A percentile compares a stretch with the other conserved stretches of the same genome.
Evolutionary conservation across 1,139 yeast genomes (phyloP).

Genomic region (Lodderomyces orthopsilosis): DNA sequence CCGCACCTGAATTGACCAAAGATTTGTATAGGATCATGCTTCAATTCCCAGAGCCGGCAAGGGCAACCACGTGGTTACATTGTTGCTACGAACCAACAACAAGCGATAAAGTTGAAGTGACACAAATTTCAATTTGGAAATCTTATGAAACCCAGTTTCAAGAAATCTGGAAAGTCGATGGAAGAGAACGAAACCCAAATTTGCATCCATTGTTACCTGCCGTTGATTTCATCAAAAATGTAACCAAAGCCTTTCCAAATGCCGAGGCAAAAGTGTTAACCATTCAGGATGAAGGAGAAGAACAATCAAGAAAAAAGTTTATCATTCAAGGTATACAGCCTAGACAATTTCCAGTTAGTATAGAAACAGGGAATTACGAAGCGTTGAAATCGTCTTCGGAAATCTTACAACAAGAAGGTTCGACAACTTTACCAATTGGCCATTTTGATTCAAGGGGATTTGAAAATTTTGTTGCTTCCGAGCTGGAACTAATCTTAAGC

Average conservation of each 20-base stretch:
- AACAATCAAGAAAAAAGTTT: conserved; percentile 61
- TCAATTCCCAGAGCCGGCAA: conserved; percentile 73
- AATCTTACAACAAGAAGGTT: conserved; percentile 6
- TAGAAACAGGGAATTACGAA: conserved; percentile 46
- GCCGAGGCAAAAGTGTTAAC: conserved; percentile 91
- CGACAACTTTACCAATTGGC: conserved; percentile 32
- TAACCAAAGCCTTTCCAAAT: conserved; percentile 83
- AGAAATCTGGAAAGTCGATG: conserved; percentile 28
- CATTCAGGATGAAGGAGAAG: conserved; percentile 47
- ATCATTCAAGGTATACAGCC: conserved; percentile 83
- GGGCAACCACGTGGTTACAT: conserved; percentile 95
- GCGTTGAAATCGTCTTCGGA: conserved; percentile 31
- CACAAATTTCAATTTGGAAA: conserved; percentile 95
- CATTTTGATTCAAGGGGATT: conserved; percentile 37
- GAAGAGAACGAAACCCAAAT: not conserved
- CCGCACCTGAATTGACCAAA: conserved; percentile 55
- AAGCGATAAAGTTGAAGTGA: conserved; percentile 69
- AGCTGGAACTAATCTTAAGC: conserved; percentile 24
- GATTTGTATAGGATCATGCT: conserved; percentile 62
- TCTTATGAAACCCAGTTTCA: conserved; percentile 85
- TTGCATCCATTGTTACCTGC: conserved; percentile 79
- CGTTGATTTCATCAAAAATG: conserved; percentile 93
- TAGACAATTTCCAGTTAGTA: conserved; percentile 42
- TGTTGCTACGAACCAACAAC: conserved; percentile 74
- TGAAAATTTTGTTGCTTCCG: conserved; percentile 25